Conservation (phyloP, 2,329 filamentous ascomycete genomes). For the Ophiostoma sp. region DNA sequence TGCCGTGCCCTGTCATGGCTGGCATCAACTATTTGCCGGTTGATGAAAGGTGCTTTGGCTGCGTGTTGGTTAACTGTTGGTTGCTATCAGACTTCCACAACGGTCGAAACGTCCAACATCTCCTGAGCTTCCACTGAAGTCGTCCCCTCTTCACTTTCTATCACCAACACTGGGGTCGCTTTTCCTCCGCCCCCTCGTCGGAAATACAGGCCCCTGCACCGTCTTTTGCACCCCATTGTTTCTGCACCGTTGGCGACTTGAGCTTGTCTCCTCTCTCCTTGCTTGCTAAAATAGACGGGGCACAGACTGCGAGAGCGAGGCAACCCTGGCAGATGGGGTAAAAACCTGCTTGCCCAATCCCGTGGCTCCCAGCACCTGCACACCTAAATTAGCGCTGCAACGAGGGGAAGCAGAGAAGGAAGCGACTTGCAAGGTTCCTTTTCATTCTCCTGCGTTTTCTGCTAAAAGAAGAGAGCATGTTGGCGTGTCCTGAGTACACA, state of each 20-base stretch:
- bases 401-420: constrained; percentile 10
- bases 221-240: neutral
- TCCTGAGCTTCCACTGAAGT: neutral
- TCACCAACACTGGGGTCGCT: neutral
- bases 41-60: neutral
- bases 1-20: neutral
- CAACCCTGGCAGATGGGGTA: neutral
- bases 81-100: neutral
- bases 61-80: neutral
- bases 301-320: neutral
- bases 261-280: neutral
- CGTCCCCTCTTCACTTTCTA: neutral
- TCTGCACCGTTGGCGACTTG: neutral
- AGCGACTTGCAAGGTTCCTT: neutral
- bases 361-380: constrained; percentile 29
- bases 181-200: constrained; percentile 17
- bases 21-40: neutral
- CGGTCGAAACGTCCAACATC: neutral
- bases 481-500: neutral
- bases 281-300: neutral
- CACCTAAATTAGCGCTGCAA: constrained; percentile 26
- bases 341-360: constrained; percentile 23
- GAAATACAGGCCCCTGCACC: constrained; percentile 18
- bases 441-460: neutral
- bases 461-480: neutral